A percentile compares a stretch with the other conserved stretches of the same genome.
phyloP scores from a whole-genome alignment of 73 alveolate genomes.

The Tetrahymena thermophila region DNA sequence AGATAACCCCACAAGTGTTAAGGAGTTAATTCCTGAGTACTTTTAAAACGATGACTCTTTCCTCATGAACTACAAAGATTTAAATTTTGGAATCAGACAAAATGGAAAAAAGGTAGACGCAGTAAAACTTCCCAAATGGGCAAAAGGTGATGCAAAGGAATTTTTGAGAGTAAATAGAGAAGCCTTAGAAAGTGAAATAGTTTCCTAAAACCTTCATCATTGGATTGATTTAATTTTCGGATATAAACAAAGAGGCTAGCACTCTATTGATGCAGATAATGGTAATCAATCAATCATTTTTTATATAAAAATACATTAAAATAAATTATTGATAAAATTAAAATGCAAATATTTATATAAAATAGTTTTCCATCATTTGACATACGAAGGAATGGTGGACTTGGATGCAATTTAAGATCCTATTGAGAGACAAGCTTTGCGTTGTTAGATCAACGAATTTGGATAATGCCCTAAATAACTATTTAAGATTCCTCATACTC shows the following conservation, averaged over 20 bases:
- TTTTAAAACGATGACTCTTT: constrained; percentile 71
- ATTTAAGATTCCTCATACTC: constrained; percentile 92
- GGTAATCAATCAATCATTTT: constrained; percentile 35
- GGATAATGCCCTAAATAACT: constrained; percentile 95
- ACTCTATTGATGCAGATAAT: constrained; percentile 74
- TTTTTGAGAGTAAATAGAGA: constrained; percentile 61
- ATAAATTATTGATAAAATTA: not conserved
- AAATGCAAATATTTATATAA: not conserved
- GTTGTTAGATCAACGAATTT: constrained; percentile 91
- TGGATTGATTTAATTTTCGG: constrained; percentile 99
- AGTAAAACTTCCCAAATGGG: constrained; percentile 85
- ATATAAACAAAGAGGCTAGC: constrained; percentile 77
- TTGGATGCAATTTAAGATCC: constrained; percentile 75
- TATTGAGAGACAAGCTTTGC: constrained; percentile 70
- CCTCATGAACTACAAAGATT: constrained; percentile 55
- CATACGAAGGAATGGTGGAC: constrained; percentile 84
- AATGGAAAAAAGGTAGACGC: constrained; percentile 90
- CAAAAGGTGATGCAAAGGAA: constrained; percentile 45
- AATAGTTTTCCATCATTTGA: constrained; percentile 89
- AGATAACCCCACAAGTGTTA: constrained; percentile 84
- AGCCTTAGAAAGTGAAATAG: constrained; percentile 79
- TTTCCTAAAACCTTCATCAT: constrained; percentile 69
- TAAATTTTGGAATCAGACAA: constrained; percentile 85
- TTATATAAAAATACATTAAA: not conserved
- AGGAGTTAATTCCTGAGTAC: constrained; percentile 97